Base-by-base conservation (phyloP, 306 rosid genomes). In the Lathyrus sativus region DNA sequence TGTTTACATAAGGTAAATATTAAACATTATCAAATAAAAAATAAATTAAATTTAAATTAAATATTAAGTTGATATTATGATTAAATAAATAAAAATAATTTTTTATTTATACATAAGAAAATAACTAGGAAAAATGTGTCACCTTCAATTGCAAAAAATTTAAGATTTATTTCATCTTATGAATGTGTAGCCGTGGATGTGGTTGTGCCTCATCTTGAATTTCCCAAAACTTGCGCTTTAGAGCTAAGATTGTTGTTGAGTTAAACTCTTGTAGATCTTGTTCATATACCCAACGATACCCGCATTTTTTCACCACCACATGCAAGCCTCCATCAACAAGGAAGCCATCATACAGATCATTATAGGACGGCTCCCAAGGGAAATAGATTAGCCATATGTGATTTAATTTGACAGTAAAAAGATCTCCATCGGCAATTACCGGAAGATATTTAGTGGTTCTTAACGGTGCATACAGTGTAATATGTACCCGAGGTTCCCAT, bases 271-370 rank as follows among this genome's bases (percentile, higher is more conserved):
- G 22, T 2, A 42, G n/a, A 64, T 64, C 69, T 1, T 64, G 15
- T 12, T 63, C 13, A 7, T 6, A 64, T 64, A 64, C 24, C 54
- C 53, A 43, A 7, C 22, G 39, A 13, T 24, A 43, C n/a, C 69
- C 69, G 1, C 22, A 22, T 3, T 43, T 64, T 41, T 68, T 68
- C 39, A 68, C 73, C 22, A 50, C 61, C 22, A 31, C 12, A 33
- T 7, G 6, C 12, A 33, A 13, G 35, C 35, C 35, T 4, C 0
- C 1, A 5, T 0, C 0, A 31, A 31, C 35, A 4, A 0, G 7
- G 35, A 31, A 0, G 5, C 0, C 7, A 31, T 4, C 0, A 31
- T 31, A 0, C 35, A 31, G 2, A 3, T 3, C 46, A 42, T 42
- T 4, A 12, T 13, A 42, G 2, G 2, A 42, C 5, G 4, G 11